Evolutionary conservation across 2,329 filamentous ascomycete species (phyloP).

Genomic region (Claviceps sp.): DNA sequence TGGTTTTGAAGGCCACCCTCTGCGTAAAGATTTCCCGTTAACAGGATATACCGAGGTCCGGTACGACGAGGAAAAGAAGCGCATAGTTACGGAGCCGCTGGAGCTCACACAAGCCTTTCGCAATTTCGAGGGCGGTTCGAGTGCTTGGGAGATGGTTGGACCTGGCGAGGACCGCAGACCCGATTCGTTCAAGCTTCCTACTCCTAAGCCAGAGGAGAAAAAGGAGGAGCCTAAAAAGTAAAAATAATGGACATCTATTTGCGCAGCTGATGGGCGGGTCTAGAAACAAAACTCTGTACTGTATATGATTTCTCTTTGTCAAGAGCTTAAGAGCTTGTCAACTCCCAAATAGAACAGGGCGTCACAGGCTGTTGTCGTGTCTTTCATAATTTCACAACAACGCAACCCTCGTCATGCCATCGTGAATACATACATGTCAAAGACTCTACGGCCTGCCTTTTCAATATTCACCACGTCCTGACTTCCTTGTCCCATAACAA

Average conservation of each 20-base stretch:
- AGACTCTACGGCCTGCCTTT: neutral
- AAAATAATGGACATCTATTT: conserved; percentile 9
- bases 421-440: neutral
- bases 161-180: conserved; percentile 66
- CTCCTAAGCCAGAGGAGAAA: conserved; percentile 86
- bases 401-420: neutral
- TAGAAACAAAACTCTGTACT: conserved; percentile 2
- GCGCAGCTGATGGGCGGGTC: neutral
- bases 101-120: conserved; percentile 97
- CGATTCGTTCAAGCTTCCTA: conserved; percentile 85
- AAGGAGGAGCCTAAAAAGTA: conserved; percentile 90
- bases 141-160: conserved; percentile 53
- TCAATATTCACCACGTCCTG: neutral
- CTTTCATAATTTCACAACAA: neutral
- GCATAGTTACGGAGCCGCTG: conserved; percentile 92
- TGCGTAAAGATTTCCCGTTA: conserved; percentile 95
- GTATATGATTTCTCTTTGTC: conserved; percentile 6
- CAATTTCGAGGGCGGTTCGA: conserved; percentile 86
- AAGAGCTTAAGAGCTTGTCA: conserved; percentile 1
- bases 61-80: conserved; percentile 99
- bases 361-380: neutral
- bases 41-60: conserved; percentile 97
- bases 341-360: neutral
- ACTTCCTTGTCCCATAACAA: too few species aligned
- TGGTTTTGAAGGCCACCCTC: conserved; percentile 92